A percentile compares a stretch with the other conserved stretches of the same genome.
Evolutionary conservation across 805 yeast genomes (phyloP).

Genomic region (Wickerhamomyces bisporus): DNA sequence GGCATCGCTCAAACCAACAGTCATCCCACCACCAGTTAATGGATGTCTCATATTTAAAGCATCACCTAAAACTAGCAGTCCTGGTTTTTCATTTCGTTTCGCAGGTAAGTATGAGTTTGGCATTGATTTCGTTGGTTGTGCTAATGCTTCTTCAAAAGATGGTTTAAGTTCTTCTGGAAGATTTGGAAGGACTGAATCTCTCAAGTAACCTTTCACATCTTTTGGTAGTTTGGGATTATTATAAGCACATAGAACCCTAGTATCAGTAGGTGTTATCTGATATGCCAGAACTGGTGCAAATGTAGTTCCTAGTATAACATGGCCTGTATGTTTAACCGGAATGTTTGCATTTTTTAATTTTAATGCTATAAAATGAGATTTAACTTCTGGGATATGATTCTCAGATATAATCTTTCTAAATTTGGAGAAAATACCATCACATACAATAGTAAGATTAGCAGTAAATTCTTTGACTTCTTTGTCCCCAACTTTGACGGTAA

Average conservation of each 20-base stretch:
- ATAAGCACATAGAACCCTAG: slow-evolving; percentile 87
- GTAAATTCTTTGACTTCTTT: slow-evolving; percentile 39
- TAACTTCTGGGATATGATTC: slow-evolving; percentile 59
- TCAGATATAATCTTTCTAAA: slow-evolving; percentile 70
- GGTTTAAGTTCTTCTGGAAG: slow-evolving; percentile 65
- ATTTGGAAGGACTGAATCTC: slow-evolving; percentile 53
- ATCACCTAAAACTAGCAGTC: slow-evolving; percentile 83
- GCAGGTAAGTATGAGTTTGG: slow-evolving; percentile 92
- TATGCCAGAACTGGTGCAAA: slow-evolving; percentile 88
- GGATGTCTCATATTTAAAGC: slow-evolving; percentile 98
- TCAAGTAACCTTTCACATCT: slow-evolving; percentile 57
- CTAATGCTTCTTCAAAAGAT: slow-evolving; percentile 62
- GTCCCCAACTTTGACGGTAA: slow-evolving; percentile 48
- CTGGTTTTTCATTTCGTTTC: slow-evolving; percentile 59
- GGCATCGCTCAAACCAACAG: slow-evolving; percentile 90
- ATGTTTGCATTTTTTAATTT: slow-evolving; percentile 68
- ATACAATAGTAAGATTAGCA: slow-evolving; percentile 66
- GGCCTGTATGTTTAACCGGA: slow-evolving; percentile 77
- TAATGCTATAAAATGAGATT: slow-evolving; percentile 85
- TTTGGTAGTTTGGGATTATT: slow-evolving; percentile 71
- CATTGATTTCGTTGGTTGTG: slow-evolving; percentile 69
- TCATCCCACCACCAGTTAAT: slow-evolving; percentile 98
- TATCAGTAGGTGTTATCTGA: slow-evolving; percentile 77
- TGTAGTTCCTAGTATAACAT: slow-evolving; percentile 71
- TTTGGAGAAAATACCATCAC: slow-evolving; percentile 94